A percentile compares a stretch with the other conserved stretches of the same genome.
phyloP scores from a whole-genome alignment of 2,329 filamentous ascomycete species.

The Gnomoniopsis sp. region DNA sequence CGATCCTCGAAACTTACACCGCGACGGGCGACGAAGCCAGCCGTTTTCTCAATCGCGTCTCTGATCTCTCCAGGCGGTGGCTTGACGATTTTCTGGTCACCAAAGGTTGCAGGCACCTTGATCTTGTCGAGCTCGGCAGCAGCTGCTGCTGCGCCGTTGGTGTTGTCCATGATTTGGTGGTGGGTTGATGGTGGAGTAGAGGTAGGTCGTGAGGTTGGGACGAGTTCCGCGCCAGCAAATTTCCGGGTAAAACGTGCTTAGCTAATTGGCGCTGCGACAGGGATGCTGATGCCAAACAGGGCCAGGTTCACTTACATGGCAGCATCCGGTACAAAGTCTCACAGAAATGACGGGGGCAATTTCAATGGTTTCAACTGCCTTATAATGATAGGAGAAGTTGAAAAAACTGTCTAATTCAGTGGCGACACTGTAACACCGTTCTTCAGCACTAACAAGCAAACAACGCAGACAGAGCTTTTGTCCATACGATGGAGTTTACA shows the following conservation, averaged over 20 bases:
- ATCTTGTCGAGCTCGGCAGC: slow-evolving; percentile 57
- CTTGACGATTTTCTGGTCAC: slow-evolving; percentile 57
- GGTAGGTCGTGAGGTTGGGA: slow-evolving; percentile 13
- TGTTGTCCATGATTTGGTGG: slow-evolving; percentile 33
- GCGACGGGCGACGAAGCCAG: slow-evolving; percentile 78
- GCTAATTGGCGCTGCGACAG: too few species aligned
- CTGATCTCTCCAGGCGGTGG: slow-evolving; percentile 84
- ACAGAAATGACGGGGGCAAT: neutral
- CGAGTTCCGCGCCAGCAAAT: neutral
- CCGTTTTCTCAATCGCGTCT: slow-evolving; percentile 85
- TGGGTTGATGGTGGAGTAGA: slow-evolving; percentile 19
- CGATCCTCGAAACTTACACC: slow-evolving; percentile 72
- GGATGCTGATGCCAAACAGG: too few species aligned
- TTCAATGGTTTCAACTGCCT: neutral
- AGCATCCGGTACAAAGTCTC: slow-evolving; percentile 1
- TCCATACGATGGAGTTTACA: too few species aligned
- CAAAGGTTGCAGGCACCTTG: slow-evolving; percentile 69
- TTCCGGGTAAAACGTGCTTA: too few species aligned
- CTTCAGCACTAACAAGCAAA: neutral
- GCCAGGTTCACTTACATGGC: neutral
- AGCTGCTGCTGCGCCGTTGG: slow-evolving; percentile 47
- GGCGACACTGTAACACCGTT: neutral
- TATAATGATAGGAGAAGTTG: neutral
- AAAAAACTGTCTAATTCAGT: neutral
- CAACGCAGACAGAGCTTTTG: neutral